Conservation (phyloP, 2,329 filamentous ascomycete species). For the Knufia petricola region DNA sequence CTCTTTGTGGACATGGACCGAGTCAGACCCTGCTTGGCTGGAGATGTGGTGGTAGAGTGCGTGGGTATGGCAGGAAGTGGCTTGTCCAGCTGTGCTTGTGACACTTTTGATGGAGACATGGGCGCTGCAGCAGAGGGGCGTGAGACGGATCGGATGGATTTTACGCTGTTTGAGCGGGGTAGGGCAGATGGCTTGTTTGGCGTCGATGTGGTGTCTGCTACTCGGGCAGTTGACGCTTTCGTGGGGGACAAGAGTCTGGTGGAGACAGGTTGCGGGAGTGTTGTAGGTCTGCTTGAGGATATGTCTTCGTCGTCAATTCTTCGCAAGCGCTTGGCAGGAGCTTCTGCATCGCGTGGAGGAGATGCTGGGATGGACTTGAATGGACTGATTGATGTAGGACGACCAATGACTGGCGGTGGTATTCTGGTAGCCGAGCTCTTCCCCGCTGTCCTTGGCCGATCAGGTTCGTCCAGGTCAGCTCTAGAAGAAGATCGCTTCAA, state of each 20-base stretch:
- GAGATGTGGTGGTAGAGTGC: not conserved
- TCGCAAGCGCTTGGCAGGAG: slow-evolving; percentile 61
- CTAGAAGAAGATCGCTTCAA: slow-evolving; percentile 49
- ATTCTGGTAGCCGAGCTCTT: slow-evolving; percentile 32
- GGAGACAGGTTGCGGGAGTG: slow-evolving; percentile 23
- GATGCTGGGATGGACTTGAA: slow-evolving; percentile 26
- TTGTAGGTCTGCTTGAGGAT: slow-evolving; percentile 46
- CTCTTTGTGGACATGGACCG: slow-evolving; percentile 4
- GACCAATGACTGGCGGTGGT: slow-evolving; percentile 25
- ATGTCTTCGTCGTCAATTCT: slow-evolving; percentile 59
- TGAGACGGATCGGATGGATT: slow-evolving; percentile 26
- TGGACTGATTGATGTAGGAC: slow-evolving; percentile 22
- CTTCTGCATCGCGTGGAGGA: slow-evolving; percentile 25
- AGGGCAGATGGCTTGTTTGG: slow-evolving; percentile 38
- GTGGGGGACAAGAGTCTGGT: slow-evolving; percentile 65
- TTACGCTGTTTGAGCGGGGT: slow-evolving; percentile 43
- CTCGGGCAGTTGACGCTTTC: slow-evolving; percentile 60
- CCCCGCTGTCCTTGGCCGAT: slow-evolving; percentile 26
- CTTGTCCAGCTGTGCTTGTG: slow-evolving; percentile 6
- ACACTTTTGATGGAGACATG: slow-evolving; percentile 8
- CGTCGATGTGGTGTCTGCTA: slow-evolving; percentile 44
- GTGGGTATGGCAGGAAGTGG: slow-evolving; percentile 7
- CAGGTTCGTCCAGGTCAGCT: slow-evolving; percentile 54
- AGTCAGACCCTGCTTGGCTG: not conserved
- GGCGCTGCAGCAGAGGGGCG: slow-evolving; percentile 1